A percentile compares a stretch with the other conserved stretches of the same genome.
Conservation (phyloP, 306 rosid species). For the Pyrus bretschneideri region DNA sequence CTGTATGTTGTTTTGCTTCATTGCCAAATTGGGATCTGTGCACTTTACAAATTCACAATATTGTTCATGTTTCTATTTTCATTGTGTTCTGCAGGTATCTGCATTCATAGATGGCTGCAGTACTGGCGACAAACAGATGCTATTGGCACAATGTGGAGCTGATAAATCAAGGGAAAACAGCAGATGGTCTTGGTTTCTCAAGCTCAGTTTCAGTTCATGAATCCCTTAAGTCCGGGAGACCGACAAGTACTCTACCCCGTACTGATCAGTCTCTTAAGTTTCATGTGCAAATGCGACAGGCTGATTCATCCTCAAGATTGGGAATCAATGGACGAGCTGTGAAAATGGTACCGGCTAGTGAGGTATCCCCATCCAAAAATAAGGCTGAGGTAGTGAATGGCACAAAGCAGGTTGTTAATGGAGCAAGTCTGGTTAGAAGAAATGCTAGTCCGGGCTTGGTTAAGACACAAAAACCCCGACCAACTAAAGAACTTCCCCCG, state of each 20-base stretch:
- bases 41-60: background rate
- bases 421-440: slow-evolving; percentile 49
- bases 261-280: slow-evolving; percentile 22
- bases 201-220: slow-evolving; percentile 42
- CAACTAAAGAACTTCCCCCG: slow-evolving; percentile 52
- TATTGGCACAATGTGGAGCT: slow-evolving; percentile 38
- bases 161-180: slow-evolving; percentile 31
- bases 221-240: slow-evolving; percentile 26
- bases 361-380: slow-evolving; percentile 35
- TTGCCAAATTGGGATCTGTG: slow-evolving; percentile 5
- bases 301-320: slow-evolving; percentile 44
- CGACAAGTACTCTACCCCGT: background rate
- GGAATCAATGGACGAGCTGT: slow-evolving; percentile 65
- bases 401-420: slow-evolving; percentile 45
- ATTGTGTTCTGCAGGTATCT: slow-evolving; percentile 12
- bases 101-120: slow-evolving; percentile 45
- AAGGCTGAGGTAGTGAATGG: slow-evolving; percentile 43
- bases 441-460: slow-evolving; percentile 27
- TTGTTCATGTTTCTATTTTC: slow-evolving; percentile 6
- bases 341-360: slow-evolving; percentile 76
- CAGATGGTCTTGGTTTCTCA: slow-evolving; percentile 48
- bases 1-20: background rate
- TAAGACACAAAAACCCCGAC: slow-evolving; percentile 26
- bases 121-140: slow-evolving; percentile 60
- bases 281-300: slow-evolving; percentile 47